Conservation (phyloP, 78 protist species). For the Capsaspora owczarzaki region DNA sequence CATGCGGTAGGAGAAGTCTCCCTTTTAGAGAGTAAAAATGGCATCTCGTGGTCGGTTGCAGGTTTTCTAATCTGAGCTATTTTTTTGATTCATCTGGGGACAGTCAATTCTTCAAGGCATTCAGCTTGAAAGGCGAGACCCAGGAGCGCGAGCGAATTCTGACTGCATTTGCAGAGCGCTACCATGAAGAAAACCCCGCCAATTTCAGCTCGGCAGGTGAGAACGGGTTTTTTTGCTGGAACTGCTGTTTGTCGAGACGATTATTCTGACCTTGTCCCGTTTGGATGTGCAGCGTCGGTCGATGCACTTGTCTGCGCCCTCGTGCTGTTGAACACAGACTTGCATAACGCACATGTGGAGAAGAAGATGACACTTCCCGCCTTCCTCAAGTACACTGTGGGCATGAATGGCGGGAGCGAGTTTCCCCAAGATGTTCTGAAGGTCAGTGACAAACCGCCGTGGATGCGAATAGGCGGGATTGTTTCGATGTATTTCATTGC, state of each 20-base stretch:
- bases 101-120: no score
- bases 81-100: no score
- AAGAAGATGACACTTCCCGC: constrained; percentile 43
- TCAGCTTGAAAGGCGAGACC: background rate
- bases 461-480: no score
- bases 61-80: no score
- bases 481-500: no score
- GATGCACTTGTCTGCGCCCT: constrained; percentile 48
- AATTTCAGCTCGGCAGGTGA: background rate
- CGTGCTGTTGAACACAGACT: constrained; percentile 78
- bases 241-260: no score
- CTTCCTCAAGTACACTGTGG: constrained; percentile 6
- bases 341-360: constrained; percentile 58
- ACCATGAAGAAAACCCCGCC: background rate
- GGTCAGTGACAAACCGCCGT: no score
- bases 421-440: background rate
- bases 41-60: no score
- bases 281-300: constrained; percentile 27
- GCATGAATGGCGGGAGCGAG: constrained; percentile 1
- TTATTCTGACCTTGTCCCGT: background rate
- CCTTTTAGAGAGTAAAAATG: no score
- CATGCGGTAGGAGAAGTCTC: no score
- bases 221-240: background rate
- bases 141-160: constrained; percentile 27
- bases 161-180: constrained; percentile 5